A percentile compares a stretch with the other conserved stretches of the same genome.
Conservation (phyloP, 1,284 basidiomycete genomes). For the Puccinia novopanici region DNA sequence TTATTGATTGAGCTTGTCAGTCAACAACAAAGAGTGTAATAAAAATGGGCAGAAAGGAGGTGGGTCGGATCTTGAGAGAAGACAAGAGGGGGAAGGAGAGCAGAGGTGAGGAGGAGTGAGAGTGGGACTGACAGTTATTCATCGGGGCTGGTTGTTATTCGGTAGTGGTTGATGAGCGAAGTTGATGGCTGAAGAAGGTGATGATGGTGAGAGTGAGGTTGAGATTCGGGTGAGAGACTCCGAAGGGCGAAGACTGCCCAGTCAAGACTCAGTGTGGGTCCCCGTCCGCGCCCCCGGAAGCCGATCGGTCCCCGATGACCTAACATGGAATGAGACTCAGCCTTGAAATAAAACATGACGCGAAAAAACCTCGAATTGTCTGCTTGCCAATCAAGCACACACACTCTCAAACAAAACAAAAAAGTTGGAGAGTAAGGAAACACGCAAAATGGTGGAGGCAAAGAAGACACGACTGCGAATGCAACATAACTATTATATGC, state of each 20-base stretch:
- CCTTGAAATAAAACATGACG: background rate
- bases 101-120: background rate
- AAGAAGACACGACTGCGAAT: too few species aligned
- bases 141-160: background rate
- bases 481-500: too few species aligned
- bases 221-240: background rate
- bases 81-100: background rate
- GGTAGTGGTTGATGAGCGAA: background rate
- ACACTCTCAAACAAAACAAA: too few species aligned
- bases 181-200: too few species aligned
- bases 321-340: background rate
- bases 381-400: too few species aligned
- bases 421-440: too few species aligned
- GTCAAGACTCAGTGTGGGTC: too few species aligned
- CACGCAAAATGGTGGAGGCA: too few species aligned
- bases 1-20: background rate
- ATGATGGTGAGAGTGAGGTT: background rate
- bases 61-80: background rate
- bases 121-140: conserved; percentile 31
- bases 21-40: background rate
- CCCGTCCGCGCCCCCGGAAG: too few species aligned
- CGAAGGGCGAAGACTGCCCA: too few species aligned
- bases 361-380: too few species aligned
- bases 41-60: background rate
- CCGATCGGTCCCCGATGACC: background rate